These are phyloP conservation scores for Zhuliangozyma blackwelliae DNA, from an alignment of 1,139 yeast genomes.

Conservation along the genomic window DNA sequence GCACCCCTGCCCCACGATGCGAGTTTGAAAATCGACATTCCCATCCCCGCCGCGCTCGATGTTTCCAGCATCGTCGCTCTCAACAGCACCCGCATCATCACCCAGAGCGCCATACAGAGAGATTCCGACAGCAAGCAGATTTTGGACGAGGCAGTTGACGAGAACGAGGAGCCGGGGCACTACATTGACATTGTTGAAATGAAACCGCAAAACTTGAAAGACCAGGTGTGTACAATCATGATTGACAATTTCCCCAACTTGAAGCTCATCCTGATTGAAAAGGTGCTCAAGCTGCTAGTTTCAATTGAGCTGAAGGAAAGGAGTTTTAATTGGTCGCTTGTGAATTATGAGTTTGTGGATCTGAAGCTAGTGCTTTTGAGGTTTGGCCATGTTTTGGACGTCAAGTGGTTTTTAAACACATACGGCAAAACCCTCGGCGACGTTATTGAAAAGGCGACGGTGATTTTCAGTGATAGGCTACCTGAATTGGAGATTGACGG, in stretches of 20 bases:
- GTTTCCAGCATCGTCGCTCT: slow-evolving; percentile 17
- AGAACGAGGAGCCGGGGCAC: slow-evolving; percentile 11
- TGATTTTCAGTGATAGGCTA: slow-evolving; percentile 4
- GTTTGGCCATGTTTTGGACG: slow-evolving; percentile 15
- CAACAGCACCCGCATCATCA: slow-evolving; percentile 19
- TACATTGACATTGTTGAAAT: slow-evolving; percentile 24
- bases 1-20: slow-evolving; percentile 1
- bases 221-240: slow-evolving; percentile 35
- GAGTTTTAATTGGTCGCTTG: slow-evolving; percentile 24
- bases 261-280: slow-evolving; percentile 25
- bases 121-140: slow-evolving; percentile 1
- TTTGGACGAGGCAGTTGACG: slow-evolving; percentile 7
- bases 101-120: slow-evolving; percentile 5
- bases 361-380: slow-evolving; percentile 24
- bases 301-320: neutral
- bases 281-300: slow-evolving; percentile 16
- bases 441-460: neutral
- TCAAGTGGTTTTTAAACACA: slow-evolving; percentile 10
- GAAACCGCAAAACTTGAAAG: slow-evolving; percentile 27
- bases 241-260: slow-evolving; percentile 33
- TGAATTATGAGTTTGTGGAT: slow-evolving; percentile 25
- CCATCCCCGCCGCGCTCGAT: slow-evolving; percentile 20
- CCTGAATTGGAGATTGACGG: neutral
- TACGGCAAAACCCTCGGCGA: slow-evolving; percentile 2
- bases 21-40: slow-evolving; percentile 14